A percentile compares a stretch with the other conserved stretches of the same genome.
phyloP scores from a whole-genome alignment of 2,329 filamentous ascomycete species.

The Acrocalymma vagum region DNA sequence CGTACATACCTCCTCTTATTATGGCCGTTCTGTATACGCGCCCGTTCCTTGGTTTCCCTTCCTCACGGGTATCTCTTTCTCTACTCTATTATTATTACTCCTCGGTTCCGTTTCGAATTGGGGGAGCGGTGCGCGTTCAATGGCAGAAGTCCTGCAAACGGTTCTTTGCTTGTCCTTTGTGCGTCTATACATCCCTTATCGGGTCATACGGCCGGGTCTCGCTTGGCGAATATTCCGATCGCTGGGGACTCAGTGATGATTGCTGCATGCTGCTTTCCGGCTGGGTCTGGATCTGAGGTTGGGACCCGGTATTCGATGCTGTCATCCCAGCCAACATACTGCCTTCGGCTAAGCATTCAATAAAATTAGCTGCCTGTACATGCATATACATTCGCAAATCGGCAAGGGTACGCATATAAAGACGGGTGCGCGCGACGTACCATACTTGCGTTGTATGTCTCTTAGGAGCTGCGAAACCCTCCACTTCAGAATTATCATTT shows the following conservation, averaged over 20 bases:
- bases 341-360: constrained; percentile 43
- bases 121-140: constrained; percentile 24
- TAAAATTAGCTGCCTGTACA: constrained; percentile 38
- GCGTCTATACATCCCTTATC: constrained; percentile 45
- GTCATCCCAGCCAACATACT: constrained; percentile 45
- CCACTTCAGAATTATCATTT: constrained; percentile 50
- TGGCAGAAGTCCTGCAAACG: constrained; percentile 25
- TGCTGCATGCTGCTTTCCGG: constrained; percentile 36
- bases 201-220: constrained; percentile 46
- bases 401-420: constrained; percentile 26
- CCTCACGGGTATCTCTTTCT: constrained; percentile 29
- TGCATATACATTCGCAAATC: constrained; percentile 26
- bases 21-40: constrained; percentile 11
- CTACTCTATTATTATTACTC: too few species aligned
- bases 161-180: constrained; percentile 6
- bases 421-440: constrained; percentile 36
- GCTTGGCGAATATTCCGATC: constrained; percentile 42
- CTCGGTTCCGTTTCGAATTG: constrained; percentile 16
- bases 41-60: constrained; percentile 12
- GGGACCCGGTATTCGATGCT: constrained; percentile 33
- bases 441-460: constrained; percentile 47
- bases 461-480: constrained; percentile 45
- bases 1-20: constrained; percentile 7
- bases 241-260: constrained; percentile 39
- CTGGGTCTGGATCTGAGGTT: constrained; percentile 36